phyloP scores from a whole-genome alignment of 2,329 filamentous ascomycete species.

The Rugonectria rugulosa region DNA sequence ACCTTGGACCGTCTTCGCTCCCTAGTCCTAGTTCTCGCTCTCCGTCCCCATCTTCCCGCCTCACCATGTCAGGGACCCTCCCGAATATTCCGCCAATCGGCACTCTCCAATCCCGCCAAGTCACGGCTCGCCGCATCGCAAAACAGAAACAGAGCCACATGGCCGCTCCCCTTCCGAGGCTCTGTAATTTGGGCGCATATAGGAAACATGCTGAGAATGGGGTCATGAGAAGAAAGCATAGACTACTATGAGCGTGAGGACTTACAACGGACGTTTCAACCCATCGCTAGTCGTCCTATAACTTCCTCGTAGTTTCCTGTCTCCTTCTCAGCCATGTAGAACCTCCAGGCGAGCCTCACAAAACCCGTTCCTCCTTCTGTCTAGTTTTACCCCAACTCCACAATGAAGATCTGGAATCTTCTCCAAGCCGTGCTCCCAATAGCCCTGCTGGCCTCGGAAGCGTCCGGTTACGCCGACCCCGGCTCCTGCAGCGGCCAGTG shows the following conservation, averaged over 20 bases:
- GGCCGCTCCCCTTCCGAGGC: not conserved
- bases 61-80: too few species aligned
- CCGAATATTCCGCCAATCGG: slow-evolving; percentile 23
- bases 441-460: slow-evolving; percentile 17
- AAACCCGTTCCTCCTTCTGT: not conserved
- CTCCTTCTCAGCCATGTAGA: not conserved
- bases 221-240: not conserved
- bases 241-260: not conserved
- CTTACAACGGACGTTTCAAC: not conserved
- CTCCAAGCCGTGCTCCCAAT: slow-evolving; percentile 13
- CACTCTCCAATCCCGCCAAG: not conserved
- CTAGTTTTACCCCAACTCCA: too few species aligned
- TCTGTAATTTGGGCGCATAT: slow-evolving; percentile 14
- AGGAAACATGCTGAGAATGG: slow-evolving; percentile 4
- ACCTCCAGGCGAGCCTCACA: not conserved
- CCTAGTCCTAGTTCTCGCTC: too few species aligned
- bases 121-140: not conserved
- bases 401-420: slow-evolving; percentile 23
- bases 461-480: slow-evolving; percentile 50
- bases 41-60: too few species aligned
- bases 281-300: not conserved
- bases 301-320: not conserved
- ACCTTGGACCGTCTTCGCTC: slow-evolving; percentile 12
- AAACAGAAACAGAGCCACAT: not conserved
- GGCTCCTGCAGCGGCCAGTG: slow-evolving; percentile 48